Evolutionary conservation across 148 eudicot species (phyloP).

Genomic region (Rhododendron ferrugineum): DNA sequence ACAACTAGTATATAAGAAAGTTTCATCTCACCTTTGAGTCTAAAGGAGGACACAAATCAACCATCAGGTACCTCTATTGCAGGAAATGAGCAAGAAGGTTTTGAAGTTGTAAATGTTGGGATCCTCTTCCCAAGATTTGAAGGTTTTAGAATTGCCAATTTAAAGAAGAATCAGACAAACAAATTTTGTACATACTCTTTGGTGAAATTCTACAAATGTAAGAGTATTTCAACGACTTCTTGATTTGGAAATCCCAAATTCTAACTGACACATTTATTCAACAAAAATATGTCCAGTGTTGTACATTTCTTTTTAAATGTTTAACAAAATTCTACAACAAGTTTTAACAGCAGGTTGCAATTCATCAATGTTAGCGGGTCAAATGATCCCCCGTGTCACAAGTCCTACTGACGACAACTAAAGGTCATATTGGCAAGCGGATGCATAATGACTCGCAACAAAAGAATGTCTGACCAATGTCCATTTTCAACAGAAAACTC

Average conservation of each 20-base stretch:
- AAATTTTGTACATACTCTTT: neutral
- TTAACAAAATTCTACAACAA: neutral
- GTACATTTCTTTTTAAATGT: neutral
- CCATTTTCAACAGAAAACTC: neutral
- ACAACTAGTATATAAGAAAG: neutral
- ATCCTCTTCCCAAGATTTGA: neutral
- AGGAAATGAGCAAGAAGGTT: neutral
- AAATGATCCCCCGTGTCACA: neutral
- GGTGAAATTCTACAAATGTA: neutral
- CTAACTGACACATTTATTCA: neutral
- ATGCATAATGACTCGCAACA: neutral
- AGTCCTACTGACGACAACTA: neutral
- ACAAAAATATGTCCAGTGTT: neutral
- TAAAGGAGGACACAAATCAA: neutral
- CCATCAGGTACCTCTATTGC: neutral
- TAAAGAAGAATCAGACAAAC: neutral
- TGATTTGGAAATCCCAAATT: neutral
- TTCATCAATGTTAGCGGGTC: neutral
- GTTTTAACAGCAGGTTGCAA: neutral
- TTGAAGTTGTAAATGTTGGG: neutral
- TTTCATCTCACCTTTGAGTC: constrained; percentile 2
- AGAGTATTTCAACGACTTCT: neutral
- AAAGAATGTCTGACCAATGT: neutral
- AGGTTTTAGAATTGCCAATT: neutral
- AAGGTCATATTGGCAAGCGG: neutral